phyloP scores from a whole-genome alignment of 2,329 filamentous ascomycete species.

The Trichoderma lentiforme region DNA sequence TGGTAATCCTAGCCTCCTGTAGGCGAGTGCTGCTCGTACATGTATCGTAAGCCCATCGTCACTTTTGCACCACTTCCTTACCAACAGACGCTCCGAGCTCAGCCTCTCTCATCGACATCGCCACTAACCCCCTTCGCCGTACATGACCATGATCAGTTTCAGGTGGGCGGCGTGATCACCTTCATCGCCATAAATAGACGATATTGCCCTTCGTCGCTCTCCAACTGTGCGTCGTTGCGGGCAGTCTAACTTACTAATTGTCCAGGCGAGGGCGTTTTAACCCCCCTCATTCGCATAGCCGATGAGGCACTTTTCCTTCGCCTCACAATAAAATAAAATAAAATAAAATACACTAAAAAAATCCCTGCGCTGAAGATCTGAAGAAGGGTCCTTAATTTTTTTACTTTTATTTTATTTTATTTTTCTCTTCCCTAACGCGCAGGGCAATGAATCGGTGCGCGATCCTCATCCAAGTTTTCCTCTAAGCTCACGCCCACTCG shows the following conservation, averaged over 20 bases:
- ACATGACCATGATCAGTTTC: constrained; percentile 4
- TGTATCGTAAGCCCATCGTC: constrained; percentile 7
- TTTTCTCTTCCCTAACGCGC: background rate
- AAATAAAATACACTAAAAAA: background rate
- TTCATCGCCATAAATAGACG: constrained; percentile 12
- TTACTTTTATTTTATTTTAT: background rate
- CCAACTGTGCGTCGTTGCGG: background rate
- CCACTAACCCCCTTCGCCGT: constrained; percentile 2
- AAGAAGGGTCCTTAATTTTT: background rate
- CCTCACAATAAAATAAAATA: background rate
- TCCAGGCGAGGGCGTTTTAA: background rate
- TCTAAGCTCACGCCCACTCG: constrained; percentile 10
- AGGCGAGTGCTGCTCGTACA: background rate
- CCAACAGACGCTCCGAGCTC: background rate
- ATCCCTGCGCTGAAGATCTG: background rate
- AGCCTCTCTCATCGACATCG: constrained; percentile 1
- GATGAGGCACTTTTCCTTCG: background rate
- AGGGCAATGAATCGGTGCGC: constrained; percentile 8
- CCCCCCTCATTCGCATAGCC: background rate
- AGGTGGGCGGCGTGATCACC: constrained; percentile 13
- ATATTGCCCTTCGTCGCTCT: background rate
- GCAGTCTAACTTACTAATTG: background rate
- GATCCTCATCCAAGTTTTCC: constrained; percentile 41
- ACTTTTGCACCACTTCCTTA: background rate
- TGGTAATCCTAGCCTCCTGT: background rate